Evolutionary conservation across 768 basidiomycete genomes (phyloP).

Genomic region (Daedalea quercina): DNA sequence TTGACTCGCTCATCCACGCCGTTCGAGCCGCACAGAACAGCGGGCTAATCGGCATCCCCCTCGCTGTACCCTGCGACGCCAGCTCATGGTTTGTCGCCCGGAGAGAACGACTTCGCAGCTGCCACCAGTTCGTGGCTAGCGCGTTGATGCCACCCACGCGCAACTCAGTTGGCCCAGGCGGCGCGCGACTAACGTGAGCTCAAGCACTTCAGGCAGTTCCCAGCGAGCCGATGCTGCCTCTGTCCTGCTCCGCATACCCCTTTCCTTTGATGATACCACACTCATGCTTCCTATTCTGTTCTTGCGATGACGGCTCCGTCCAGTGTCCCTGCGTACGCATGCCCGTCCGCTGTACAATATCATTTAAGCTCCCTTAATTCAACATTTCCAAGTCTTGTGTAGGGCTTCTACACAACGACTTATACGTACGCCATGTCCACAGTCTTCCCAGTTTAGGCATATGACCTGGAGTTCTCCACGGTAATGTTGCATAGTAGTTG

Average conservation of each 20-base stretch:
- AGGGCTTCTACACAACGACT: no score
- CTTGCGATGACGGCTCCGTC: no score
- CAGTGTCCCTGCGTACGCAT: no score
- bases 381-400: no score
- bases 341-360: no score
- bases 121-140: slow-evolving; percentile 24
- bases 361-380: no score
- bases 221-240: neutral
- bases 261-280: neutral
- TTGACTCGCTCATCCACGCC: slow-evolving; percentile 65
- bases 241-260: neutral
- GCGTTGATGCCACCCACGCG: slow-evolving; percentile 22
- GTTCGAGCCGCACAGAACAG: slow-evolving; percentile 49
- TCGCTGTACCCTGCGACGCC: slow-evolving; percentile 69
- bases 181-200: neutral
- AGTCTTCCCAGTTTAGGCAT: no score
- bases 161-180: neutral
- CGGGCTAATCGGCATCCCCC: slow-evolving; percentile 55
- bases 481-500: no score
- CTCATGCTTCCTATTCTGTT: neutral
- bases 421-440: no score
- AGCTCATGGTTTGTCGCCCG: slow-evolving; percentile 80
- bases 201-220: neutral
- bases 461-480: no score
- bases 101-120: slow-evolving; percentile 50